Base-by-base conservation (phyloP, 345 rosid genomes). In the Eucalyptus marginata region DNA sequence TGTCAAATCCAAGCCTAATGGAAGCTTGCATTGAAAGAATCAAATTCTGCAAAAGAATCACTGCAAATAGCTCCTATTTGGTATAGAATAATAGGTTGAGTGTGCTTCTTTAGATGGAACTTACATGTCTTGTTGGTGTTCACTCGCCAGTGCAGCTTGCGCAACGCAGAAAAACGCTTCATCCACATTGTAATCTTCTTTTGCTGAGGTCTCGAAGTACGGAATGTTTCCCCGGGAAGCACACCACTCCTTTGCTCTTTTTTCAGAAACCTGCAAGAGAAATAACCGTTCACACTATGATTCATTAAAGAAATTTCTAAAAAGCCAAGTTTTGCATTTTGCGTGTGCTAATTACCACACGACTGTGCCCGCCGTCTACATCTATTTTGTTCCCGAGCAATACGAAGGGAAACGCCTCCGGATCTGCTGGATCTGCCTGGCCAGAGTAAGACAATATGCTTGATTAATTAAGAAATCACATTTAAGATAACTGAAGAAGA, bases 151-250 rank as follows among this genome's bases (percentile, higher is more conserved):
- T 25, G 96, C 96, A 86, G 92, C 89, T 79, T 94, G 92, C 11
- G 97, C 99, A 33, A 93, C 94, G 10, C 93, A 90, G 22, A 95
- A 87, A 89, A 96, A 97, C 15, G 99, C 99, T 90, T 95, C 96
- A 87, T 96, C 96, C 13, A 97, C 93, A 83, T 95, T 95, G 90
- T 92, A 92, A 91, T 93, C 90, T 89, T 95, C 96, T 90, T 96
- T 96, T 5, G 99, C 98, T 13, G 99, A 97, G 49, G 99, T 96
- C 93, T 96, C 99, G 86, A 93, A 92, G 91, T 95, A 96, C 4
- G 97, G 95, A 81, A 96, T 92, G 88, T 93, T 94, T 58, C 97
- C 95, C 89, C 83, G 94, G 13, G 94, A 93, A 33, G 87, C 93
- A 90, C 99, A 97, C 99, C 99, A 96, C 8, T 95, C 99, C 49